These are phyloP conservation scores for Monilinia fructigena DNA, from an alignment of 2,329 filamentous ascomycete genomes.

Conservation along the genomic window DNA sequence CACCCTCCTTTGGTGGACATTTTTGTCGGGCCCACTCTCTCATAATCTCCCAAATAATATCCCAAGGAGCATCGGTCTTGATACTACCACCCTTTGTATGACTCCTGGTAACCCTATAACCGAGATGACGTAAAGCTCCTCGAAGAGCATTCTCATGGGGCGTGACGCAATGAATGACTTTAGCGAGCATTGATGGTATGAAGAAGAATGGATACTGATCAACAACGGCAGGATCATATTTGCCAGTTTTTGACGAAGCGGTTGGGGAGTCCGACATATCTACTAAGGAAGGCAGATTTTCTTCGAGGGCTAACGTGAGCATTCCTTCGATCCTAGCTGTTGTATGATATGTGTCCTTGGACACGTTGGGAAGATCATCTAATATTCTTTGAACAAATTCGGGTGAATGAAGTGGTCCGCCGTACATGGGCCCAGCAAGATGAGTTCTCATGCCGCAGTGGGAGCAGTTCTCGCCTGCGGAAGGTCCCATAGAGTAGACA, in stretches of 20 bases:
- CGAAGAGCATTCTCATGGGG: constrained; percentile 77
- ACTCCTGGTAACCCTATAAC: constrained; percentile 79
- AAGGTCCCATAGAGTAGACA: constrained; percentile 68
- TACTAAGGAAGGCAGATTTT: constrained; percentile 44
- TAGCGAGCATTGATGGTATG: constrained; percentile 70
- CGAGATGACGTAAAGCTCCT: constrained; percentile 76
- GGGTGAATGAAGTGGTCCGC: constrained; percentile 79
- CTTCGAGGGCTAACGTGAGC: constrained; percentile 84
- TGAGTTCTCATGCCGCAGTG: constrained; percentile 89
- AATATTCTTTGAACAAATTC: constrained; percentile 80
- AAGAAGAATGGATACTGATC: constrained; percentile 87
- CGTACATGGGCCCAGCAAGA: constrained; percentile 92
- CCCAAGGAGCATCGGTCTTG: constrained; percentile 92
- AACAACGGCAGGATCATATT: constrained; percentile 57
- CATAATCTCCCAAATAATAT: constrained; percentile 88
- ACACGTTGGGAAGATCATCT: constrained; percentile 64
- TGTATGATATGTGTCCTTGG: constrained; percentile 74
- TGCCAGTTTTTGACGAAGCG: constrained; percentile 45
- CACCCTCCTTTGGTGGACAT: constrained; percentile 70
- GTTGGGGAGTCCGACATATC: constrained; percentile 33
- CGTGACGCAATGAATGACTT: constrained; percentile 74
- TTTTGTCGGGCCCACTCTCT: constrained; percentile 85
- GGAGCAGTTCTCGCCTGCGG: constrained; percentile 63
- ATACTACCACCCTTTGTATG: constrained; percentile 88
- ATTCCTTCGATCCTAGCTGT: constrained; percentile 82